These are phyloP conservation scores for Arthrobotrys entomopaga DNA, from an alignment of 2,329 filamentous ascomycete genomes.

Conservation along the genomic window DNA sequence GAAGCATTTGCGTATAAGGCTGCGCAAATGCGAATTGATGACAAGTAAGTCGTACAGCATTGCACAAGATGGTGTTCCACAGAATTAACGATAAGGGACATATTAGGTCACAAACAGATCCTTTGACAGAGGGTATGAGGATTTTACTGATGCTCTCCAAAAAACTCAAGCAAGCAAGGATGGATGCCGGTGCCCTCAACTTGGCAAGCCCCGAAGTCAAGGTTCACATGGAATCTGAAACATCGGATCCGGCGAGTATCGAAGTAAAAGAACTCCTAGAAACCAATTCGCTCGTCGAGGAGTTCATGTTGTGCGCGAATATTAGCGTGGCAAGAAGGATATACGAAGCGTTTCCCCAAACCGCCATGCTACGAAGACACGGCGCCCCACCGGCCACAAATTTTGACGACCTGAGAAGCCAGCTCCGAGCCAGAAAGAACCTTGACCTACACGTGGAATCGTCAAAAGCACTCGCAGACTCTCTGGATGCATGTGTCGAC, in stretches of 20 bases:
- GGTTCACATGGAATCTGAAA: constrained; percentile 93
- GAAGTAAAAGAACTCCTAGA: constrained; percentile 94
- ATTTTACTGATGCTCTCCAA: constrained; percentile 87
- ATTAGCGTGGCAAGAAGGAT: constrained; percentile 91
- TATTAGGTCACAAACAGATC: constrained; percentile 73
- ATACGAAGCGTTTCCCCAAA: constrained; percentile 91
- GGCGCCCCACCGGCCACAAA: constrained; percentile 92
- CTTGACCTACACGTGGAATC: constrained; percentile 84
- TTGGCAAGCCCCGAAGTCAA: constrained; percentile 98
- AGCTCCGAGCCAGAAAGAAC: constrained; percentile 85
- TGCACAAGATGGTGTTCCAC: neutral
- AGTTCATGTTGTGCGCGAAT: constrained; percentile 99
- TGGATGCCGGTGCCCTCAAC: constrained; percentile 94
- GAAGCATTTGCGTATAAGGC: constrained; percentile 98
- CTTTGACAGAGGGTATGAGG: constrained; percentile 89
- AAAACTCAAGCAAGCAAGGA: constrained; percentile 91
- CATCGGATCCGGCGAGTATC: constrained; percentile 93
- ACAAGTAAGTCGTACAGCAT: constrained; percentile 67
- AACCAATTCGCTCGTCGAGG: constrained; percentile 96
- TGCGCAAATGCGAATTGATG: constrained; percentile 92
- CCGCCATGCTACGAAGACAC: constrained; percentile 85
- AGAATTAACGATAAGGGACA: constrained; percentile 7
- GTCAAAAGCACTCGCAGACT: constrained; percentile 92
- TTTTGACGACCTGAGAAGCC: constrained; percentile 91
- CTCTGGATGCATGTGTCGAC: constrained; percentile 85